These are phyloP conservation scores for Colletotrichum melonis DNA, from an alignment of 2,329 filamentous ascomycete genomes.

Conservation along the genomic window DNA sequence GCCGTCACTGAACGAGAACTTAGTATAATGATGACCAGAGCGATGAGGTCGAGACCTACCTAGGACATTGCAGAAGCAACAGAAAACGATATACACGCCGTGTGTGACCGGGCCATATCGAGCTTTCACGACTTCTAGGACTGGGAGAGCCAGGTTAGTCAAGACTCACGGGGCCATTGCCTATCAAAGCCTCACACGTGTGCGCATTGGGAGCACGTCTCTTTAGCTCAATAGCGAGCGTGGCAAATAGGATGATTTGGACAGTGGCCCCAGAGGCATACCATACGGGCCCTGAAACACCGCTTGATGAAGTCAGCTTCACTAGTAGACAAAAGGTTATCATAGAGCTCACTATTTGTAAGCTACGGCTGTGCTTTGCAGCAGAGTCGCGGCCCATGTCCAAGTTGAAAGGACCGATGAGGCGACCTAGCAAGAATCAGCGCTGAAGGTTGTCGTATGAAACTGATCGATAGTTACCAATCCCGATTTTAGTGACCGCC, in stretches of 20 bases:
- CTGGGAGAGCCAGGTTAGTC: not conserved
- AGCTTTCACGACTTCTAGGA: conserved; percentile 84
- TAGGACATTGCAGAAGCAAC: conserved; percentile 81
- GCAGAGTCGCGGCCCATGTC: conserved; percentile 90
- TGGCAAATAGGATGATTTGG: conserved; percentile 90
- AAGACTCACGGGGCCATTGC: rapidly evolving
- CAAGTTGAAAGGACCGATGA: conserved; percentile 92
- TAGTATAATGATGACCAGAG: not conserved
- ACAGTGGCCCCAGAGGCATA: conserved; percentile 80
- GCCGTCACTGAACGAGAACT: conserved; percentile 78
- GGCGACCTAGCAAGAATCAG: conserved; percentile 58
- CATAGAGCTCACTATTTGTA: conserved; percentile 69
- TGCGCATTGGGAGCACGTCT: conserved; percentile 88
- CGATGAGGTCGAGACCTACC: not conserved
- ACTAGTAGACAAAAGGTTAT: rapidly evolving
- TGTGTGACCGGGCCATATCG: conserved; percentile 81
- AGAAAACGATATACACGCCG: conserved; percentile 83
- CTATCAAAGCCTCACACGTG: conserved; percentile 54
- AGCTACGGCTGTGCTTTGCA: conserved; percentile 84
- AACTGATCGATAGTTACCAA: conserved; percentile 56
- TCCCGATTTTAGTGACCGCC: conserved; percentile 88
- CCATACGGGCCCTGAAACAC: conserved; percentile 70
- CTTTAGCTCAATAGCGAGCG: conserved; percentile 90
- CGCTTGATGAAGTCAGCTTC: conserved; percentile 44
- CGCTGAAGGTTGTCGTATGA: rapidly evolving